Evolutionary conservation across 116 monocot species (phyloP), one percentile per base, ranked within the genome.

Genomic region (Dioscorea cayenensis): DNA sequence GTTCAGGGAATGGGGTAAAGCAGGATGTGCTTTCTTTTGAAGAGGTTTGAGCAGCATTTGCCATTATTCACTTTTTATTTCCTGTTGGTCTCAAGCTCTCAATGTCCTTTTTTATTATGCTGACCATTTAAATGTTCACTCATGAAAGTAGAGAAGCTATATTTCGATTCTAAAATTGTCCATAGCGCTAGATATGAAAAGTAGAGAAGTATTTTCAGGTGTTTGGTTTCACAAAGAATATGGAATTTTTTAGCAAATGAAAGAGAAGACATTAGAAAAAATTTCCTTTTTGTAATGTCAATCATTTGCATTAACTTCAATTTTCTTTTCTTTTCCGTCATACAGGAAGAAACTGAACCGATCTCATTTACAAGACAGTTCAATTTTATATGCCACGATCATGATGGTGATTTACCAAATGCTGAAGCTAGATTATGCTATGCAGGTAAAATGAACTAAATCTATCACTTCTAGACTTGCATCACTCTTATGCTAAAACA

Each of bases 341-440:
- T 75, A 12, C 66, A 80, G 80, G 75, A 29, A 63, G 78, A 74
- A 77, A 52, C 6, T 22, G 49, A 72, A 49, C 25, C 63, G 3
- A 5, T 67, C 29, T n/a, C 55, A 80, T 67, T 51, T 82, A 32
- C 50, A 66, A 29, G 75, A 60, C 67, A 77, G 72, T 67, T 76
- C 76, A 36, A 63, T 77, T 55, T 25, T 84, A 25, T 62, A 69
- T 64, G 77, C 76, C 19, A 75, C 61, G 50, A 73, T 85, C 58
- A 87, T 89, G 79, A 74, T 49, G 50, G 71, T 72, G 63, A 71
- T 89, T 17, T 76, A 77, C 52, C 71, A 52, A 11, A 89, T 91
- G 91, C 48, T 89, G 43, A 86, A 77, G 55, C 78, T 79, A 18
- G 87, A 95, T 68, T 83, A 76, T 69, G 64, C 37, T 20, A 91